These are phyloP conservation scores for Solanum raphanifolium DNA, from an alignment of 257 asterid species.

Conservation along the genomic window DNA sequence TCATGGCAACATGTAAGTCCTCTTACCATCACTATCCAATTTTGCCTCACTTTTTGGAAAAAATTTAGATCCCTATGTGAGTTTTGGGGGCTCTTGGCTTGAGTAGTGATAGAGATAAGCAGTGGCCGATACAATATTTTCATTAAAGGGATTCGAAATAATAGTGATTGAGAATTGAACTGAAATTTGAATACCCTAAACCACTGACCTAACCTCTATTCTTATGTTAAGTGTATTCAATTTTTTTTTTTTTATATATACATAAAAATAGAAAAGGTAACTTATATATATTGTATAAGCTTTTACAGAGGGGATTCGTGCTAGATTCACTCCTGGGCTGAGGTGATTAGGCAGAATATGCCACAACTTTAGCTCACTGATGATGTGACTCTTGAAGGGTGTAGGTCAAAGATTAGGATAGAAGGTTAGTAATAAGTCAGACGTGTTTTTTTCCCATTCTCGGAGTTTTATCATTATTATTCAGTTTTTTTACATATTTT, in stretches of 20 bases:
- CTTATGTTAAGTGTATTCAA: neutral
- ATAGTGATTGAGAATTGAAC: neutral
- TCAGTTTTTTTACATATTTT: neutral
- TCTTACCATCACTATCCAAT: neutral
- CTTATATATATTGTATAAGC: neutral
- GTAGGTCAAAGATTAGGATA: neutral
- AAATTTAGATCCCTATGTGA: no score
- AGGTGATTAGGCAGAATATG: neutral
- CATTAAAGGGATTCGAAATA: neutral
- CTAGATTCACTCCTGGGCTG: neutral
- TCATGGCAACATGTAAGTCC: constrained; percentile 12
- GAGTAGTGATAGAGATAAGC: neutral
- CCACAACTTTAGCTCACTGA: neutral
- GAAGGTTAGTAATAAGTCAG: neutral
- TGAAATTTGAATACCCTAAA: neutral
- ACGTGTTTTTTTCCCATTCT: no score
- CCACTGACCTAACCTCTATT: neutral
- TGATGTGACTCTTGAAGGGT: neutral
- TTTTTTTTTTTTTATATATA: no score
- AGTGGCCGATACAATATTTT: neutral
- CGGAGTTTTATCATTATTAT: neutral
- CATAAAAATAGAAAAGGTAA: neutral
- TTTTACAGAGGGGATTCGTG: neutral
- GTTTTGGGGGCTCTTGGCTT: neutral
- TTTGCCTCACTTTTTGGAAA: neutral